Conservation (phyloP, 345 rosid genomes). For the Aegle marmelos region DNA sequence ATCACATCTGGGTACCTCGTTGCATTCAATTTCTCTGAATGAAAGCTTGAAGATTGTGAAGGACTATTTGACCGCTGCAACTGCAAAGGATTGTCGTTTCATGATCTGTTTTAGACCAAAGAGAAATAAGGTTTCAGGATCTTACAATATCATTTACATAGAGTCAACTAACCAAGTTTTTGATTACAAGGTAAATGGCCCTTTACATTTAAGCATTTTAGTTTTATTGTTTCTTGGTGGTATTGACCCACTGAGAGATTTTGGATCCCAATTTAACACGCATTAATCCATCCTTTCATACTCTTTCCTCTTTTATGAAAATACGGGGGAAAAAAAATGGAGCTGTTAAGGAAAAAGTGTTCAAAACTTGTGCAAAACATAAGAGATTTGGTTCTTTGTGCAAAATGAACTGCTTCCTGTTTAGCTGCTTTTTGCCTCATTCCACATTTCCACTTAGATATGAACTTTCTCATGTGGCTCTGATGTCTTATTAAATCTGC, state of each 20-base stretch:
- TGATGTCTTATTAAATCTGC: conserved; percentile 13
- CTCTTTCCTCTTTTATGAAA: too few relatives aligned
- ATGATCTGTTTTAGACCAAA: conserved; percentile 65
- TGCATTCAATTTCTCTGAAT: conserved; percentile 60
- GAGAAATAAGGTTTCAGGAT: conserved; percentile 27
- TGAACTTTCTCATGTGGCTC: not conserved
- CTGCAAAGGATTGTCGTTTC: conserved; percentile 87
- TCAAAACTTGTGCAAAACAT: not conserved
- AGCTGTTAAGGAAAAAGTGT: not conserved
- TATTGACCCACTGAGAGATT: not conserved
- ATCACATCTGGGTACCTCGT: conserved; percentile 22
- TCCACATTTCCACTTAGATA: too few relatives aligned
- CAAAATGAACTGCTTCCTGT: too few relatives aligned
- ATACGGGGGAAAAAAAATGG: not conserved
- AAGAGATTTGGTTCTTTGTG: not conserved
- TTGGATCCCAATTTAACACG: not conserved
- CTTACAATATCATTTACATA: conserved; percentile 36
- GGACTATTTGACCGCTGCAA: conserved; percentile 70
- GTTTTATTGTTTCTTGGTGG: not conserved
- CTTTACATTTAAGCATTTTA: not conserved
- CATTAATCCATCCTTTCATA: too few relatives aligned
- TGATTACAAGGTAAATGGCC: conserved; percentile 61
- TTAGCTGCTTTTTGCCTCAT: too few relatives aligned
- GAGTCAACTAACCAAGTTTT: conserved; percentile 64
- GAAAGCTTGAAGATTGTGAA: conserved; percentile 79